These are phyloP conservation scores for Umbellularia californica DNA, from an alignment of 164 flowering plant genomes.

Conservation along the genomic window DNA sequence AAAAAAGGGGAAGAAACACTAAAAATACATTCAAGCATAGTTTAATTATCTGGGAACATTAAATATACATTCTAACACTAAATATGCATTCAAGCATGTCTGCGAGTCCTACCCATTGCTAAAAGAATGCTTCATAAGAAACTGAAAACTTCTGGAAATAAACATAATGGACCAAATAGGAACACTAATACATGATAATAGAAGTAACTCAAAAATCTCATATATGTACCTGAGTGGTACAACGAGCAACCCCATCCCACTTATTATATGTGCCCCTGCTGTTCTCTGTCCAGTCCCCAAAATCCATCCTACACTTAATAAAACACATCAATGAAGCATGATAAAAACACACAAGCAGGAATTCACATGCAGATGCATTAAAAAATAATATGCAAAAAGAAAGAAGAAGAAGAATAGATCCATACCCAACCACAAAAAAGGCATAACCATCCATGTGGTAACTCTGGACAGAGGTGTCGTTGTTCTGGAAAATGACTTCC, in stretches of 20 bases:
- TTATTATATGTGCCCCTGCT: conserved; percentile 80
- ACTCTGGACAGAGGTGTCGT: conserved; percentile 57
- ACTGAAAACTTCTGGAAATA: neutral
- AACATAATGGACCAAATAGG: neutral
- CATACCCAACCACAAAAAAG: conserved; percentile 77
- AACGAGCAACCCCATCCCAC: conserved; percentile 83
- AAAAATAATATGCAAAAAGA: neutral
- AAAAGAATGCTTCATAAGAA: neutral
- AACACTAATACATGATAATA: neutral
- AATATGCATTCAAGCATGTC: neutral
- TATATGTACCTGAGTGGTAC: conserved; percentile 53
- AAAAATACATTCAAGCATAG: too few relatives aligned
- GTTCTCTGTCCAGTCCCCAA: conserved; percentile 75
- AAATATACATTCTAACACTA: too few relatives aligned
- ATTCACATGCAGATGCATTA: neutral
- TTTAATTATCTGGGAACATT: too few relatives aligned
- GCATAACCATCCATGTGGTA: conserved; percentile 74
- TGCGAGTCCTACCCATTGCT: neutral
- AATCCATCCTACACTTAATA: conserved; percentile 66
- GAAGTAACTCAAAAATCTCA: neutral
- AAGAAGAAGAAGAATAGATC: neutral
- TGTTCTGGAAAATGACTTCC: conserved; percentile 67
- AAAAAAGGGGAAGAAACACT: too few relatives aligned
- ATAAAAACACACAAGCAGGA: neutral
- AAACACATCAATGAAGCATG: conserved; percentile 1